Percentiles rank a stretch among this genome's conserved stretches.
phyloP scores from a whole-genome alignment of 129 eudicot species.

The Artemisia annua region DNA sequence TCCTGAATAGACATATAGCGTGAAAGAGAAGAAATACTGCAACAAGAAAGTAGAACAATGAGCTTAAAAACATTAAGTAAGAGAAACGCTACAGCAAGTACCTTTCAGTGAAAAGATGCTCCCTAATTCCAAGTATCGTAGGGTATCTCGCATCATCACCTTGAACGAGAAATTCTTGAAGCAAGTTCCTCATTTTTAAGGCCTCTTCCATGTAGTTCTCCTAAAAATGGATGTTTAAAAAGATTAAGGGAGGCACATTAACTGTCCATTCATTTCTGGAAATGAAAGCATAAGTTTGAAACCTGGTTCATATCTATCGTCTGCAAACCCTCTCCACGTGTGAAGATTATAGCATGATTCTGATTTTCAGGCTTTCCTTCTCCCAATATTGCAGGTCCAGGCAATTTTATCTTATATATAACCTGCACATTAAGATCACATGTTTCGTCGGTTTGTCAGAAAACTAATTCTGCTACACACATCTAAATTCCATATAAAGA shows the following conservation, averaged over 20 bases:
- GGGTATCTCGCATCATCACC: constrained; percentile 88
- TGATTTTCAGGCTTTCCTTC: constrained; percentile 99
- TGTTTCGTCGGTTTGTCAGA: background rate
- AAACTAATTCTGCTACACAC: background rate
- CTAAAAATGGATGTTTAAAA: constrained; percentile 33
- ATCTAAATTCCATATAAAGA: too few relatives aligned
- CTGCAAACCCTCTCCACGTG: constrained; percentile 98
- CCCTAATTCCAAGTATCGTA: constrained; percentile 87
- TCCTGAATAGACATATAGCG: constrained; percentile 98
- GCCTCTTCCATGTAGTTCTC: constrained; percentile 99
- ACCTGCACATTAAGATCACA: constrained; percentile 47
- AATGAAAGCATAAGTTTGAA: background rate
- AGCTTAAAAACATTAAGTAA: too few relatives aligned
- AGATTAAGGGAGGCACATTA: background rate
- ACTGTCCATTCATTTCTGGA: background rate
- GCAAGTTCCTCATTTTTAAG: constrained; percentile 93
- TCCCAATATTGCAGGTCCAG: constrained; percentile 93
- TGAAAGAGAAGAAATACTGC: constrained; percentile 99
- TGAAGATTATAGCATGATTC: constrained; percentile 95
- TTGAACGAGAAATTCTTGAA: constrained; percentile 84
- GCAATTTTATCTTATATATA: constrained; percentile 84
- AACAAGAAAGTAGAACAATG: too few relatives aligned
- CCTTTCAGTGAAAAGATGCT: constrained; percentile 77
- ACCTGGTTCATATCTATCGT: constrained; percentile 99
- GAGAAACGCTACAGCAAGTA: too few relatives aligned